Evolutionary conservation across 148 eudicot species (phyloP).

Genomic region (Rhododendron molle): DNA sequence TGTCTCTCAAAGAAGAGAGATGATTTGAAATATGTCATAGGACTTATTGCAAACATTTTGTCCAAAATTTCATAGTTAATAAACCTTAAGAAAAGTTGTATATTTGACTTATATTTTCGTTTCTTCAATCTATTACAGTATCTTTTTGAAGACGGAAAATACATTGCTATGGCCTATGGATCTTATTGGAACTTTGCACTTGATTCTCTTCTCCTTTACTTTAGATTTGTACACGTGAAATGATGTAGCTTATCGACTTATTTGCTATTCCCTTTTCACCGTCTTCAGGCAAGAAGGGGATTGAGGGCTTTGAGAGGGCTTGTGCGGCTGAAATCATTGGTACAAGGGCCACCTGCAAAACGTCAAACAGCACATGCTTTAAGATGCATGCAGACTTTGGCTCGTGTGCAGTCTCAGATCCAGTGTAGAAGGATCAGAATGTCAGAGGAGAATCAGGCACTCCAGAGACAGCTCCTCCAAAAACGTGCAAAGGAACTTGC

Average conservation of each 20-base stretch:
- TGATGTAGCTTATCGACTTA: background rate
- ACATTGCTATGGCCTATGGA: background rate
- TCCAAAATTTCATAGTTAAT: background rate
- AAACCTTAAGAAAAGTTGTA: background rate
- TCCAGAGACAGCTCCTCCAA: conserved; percentile 64
- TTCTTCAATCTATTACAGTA: no score
- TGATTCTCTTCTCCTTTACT: background rate
- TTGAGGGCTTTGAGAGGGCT: conserved; percentile 69
- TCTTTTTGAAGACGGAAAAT: background rate
- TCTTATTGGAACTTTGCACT: background rate
- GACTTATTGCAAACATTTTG: background rate
- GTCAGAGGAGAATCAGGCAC: conserved; percentile 76
- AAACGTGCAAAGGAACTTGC: conserved; percentile 69
- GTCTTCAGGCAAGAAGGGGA: conserved; percentile 68
- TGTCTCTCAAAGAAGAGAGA: background rate
- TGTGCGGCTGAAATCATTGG: conserved; percentile 56
- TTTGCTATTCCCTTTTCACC: background rate
- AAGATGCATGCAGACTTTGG: conserved; percentile 78
- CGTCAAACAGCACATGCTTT: conserved; percentile 72
- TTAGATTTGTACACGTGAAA: background rate
- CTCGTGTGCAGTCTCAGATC: conserved; percentile 74
- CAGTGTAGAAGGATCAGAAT: conserved; percentile 64
- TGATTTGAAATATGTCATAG: background rate
- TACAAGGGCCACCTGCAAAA: conserved; percentile 60
- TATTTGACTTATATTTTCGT: background rate